A percentile compares a stretch with the other conserved stretches of the same genome.
Conservation (phyloP, 768 basidiomycete genomes). For the Hemileccinum impolitum region DNA sequence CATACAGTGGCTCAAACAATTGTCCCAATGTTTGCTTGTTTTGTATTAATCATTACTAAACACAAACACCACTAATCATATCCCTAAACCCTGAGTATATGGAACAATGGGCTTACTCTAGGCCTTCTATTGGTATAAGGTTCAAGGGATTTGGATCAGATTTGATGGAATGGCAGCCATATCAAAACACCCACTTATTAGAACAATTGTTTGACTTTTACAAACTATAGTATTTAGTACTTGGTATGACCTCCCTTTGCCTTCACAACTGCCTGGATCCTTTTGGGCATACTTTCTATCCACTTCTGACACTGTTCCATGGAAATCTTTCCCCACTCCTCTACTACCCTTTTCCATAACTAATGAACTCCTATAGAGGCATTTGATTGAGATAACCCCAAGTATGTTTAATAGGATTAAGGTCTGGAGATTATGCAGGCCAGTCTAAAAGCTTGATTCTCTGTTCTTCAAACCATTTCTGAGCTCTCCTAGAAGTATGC, state of each 20-base stretch:
- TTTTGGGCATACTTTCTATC: constrained; percentile 3
- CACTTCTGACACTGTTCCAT: background rate
- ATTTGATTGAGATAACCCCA: background rate
- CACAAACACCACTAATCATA: too few species aligned
- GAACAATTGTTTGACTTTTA: background rate
- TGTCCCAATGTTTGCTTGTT: too few species aligned
- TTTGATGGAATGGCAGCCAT: background rate
- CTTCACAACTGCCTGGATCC: background rate
- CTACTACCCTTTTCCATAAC: background rate
- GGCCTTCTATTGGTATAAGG: background rate
- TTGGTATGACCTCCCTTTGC: background rate
- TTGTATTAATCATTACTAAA: too few species aligned
- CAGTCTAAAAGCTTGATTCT: background rate
- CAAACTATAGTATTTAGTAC: background rate
- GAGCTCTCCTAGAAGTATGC: too few species aligned
- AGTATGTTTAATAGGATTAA: background rate
- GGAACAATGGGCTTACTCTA: background rate
- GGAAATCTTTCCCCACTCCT: background rate
- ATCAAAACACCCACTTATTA: background rate
- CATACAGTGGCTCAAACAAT: too few species aligned
- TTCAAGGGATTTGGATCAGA: background rate
- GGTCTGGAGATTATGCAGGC: background rate
- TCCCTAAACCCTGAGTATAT: too few species aligned
- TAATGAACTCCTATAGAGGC: background rate
- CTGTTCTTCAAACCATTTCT: too few species aligned